These are phyloP conservation scores for Salinomyces thailandicus DNA, from an alignment of 2,329 filamentous ascomycete species.

Conservation along the genomic window DNA sequence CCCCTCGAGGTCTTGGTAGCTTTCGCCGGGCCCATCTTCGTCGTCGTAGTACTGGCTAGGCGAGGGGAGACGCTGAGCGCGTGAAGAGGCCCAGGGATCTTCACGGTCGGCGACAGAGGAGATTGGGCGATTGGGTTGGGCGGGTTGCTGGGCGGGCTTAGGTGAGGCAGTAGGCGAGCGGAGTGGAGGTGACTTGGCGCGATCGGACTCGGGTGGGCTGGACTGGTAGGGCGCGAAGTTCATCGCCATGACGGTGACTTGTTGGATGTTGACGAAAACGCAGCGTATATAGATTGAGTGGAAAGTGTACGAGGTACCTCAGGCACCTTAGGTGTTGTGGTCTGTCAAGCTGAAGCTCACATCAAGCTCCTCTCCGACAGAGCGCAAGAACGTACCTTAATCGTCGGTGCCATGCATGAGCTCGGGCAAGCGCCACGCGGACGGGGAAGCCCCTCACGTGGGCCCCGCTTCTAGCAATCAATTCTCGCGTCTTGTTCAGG, in stretches of 20 bases:
- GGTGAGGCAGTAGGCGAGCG: conserved; percentile 47
- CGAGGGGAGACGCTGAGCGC: conserved; percentile 31
- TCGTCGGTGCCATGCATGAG: no score
- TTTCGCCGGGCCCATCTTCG: conserved; percentile 11
- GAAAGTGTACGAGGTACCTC: background rate
- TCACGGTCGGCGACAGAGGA: conserved; percentile 22
- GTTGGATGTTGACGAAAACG: no score
- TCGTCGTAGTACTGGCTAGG: conserved; percentile 24
- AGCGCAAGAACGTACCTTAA: no score
- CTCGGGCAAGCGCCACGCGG: no score
- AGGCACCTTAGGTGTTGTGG: background rate
- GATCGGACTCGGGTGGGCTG: conserved; percentile 71
- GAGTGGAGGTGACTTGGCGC: conserved; percentile 62
- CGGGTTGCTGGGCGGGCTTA: conserved; percentile 22
- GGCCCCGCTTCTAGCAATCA: no score
- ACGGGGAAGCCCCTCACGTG: no score
- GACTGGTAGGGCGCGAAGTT: conserved; percentile 98
- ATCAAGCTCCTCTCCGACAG: no score
- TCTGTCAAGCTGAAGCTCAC: no score
- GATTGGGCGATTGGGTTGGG: conserved; percentile 18
- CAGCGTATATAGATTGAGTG: no score
- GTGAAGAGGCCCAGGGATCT: conserved; percentile 31
- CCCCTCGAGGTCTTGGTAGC: conserved; percentile 23
- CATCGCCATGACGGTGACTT: conserved; percentile 39
- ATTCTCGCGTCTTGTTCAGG: no score